Conservation (phyloP, 1,284 basidiomycete genomes). For the Termitomyces sp. region DNA sequence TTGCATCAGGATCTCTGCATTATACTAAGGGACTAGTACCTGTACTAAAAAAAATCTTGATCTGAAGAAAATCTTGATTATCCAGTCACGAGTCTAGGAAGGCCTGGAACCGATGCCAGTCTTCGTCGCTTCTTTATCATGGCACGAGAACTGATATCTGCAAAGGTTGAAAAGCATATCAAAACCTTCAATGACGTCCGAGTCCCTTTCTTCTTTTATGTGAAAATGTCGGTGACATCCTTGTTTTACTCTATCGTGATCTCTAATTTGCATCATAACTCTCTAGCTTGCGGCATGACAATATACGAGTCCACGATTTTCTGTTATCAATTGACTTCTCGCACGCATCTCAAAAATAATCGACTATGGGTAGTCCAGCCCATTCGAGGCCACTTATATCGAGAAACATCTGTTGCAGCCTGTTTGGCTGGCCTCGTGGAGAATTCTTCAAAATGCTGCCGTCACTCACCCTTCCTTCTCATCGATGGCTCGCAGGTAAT, state of each 20-base stretch:
- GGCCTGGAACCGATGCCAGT: neutral
- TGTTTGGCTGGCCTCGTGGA: conserved; percentile 2
- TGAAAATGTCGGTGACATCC: neutral
- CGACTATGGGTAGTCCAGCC: neutral
- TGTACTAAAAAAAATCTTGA: neutral
- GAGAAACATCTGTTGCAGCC: neutral
- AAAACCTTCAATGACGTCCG: neutral
- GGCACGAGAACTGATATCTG: neutral
- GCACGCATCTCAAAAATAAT: neutral
- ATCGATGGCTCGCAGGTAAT: neutral
- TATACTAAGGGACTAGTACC: neutral
- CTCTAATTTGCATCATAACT: neutral
- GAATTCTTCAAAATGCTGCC: neutral
- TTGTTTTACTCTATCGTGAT: neutral
- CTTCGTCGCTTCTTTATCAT: neutral
- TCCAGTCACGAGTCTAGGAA: neutral
- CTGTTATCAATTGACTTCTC: neutral
- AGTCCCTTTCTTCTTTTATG: neutral
- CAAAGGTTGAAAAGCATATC: neutral
- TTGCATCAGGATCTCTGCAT: neutral
- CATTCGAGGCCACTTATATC: neutral
- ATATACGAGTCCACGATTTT: neutral
- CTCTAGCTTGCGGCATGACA: neutral
- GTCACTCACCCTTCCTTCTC: neutral
- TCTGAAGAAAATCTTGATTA: neutral